These are phyloP conservation scores for Priceomyces melissophilus DNA, from an alignment of 805 yeast genomes.

Conservation along the genomic window DNA sequence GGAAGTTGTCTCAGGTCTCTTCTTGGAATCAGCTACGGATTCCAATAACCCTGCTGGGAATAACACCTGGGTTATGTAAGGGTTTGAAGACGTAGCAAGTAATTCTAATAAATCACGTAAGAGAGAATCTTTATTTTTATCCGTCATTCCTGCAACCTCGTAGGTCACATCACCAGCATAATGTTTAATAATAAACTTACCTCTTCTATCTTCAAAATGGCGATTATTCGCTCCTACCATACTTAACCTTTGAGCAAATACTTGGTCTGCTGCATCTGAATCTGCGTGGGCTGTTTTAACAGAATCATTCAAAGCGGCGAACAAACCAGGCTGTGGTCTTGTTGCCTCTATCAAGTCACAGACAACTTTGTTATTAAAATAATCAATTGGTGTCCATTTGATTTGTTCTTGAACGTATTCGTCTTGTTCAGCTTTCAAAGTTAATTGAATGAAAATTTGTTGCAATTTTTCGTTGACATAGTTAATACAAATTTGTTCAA, in stretches of 20 bases:
- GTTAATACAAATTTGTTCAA: slow-evolving; percentile 93
- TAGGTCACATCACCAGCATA: slow-evolving; percentile 98
- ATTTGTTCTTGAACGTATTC: slow-evolving; percentile 94
- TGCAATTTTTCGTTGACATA: slow-evolving; percentile 94
- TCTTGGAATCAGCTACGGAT: slow-evolving; percentile 52
- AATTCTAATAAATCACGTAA: slow-evolving; percentile 83
- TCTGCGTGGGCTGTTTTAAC: slow-evolving; percentile 99
- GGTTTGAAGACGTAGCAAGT: slow-evolving; percentile 65
- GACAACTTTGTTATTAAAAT: slow-evolving; percentile 92
- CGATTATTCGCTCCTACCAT: slow-evolving; percentile 73
- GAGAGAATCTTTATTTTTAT: slow-evolving; percentile 93
- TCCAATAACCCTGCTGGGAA: slow-evolving; percentile 39
- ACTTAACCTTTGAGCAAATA: slow-evolving; percentile 87
- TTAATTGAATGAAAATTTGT: slow-evolving; percentile 93
- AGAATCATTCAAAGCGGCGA: slow-evolving; percentile 95
- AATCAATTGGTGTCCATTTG: slow-evolving; percentile 95
- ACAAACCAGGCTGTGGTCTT: slow-evolving; percentile 89
- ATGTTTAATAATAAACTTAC: slow-evolving; percentile 87
- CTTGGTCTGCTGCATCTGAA: slow-evolving; percentile 92
- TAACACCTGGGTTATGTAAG: slow-evolving; percentile 56
- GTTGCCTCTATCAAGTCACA: slow-evolving; percentile 93
- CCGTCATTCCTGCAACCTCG: slow-evolving; percentile 87
- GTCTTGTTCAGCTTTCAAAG: slow-evolving; percentile 95
- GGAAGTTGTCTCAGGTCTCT: slow-evolving; percentile 92
- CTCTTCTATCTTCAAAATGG: slow-evolving; percentile 84